Conservation (phyloP, 2,329 filamentous ascomycete genomes). For the Pyrenophora tritici-repentis region DNA sequence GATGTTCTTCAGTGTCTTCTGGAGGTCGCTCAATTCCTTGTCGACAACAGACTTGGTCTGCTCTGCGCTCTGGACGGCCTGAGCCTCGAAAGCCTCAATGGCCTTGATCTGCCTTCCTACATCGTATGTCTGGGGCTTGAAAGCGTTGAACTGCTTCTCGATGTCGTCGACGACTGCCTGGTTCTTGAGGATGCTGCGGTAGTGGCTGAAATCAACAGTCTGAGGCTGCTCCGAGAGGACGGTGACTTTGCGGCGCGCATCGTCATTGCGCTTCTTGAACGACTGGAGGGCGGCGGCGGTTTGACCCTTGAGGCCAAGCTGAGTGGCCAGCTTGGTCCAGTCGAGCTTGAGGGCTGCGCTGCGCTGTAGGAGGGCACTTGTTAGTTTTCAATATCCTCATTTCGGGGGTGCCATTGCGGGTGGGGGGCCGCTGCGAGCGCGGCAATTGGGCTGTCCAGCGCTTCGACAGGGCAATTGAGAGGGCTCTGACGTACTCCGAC, state of each 20-base stretch:
- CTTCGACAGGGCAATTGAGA: constrained; percentile 21
- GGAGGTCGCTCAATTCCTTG: constrained; percentile 88
- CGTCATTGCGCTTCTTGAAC: constrained; percentile 99
- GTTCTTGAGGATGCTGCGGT: constrained; percentile 95
- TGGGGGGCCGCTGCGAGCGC: constrained; percentile 31
- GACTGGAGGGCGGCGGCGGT: constrained; percentile 88
- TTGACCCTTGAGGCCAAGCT: constrained; percentile 94
- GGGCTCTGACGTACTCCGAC: constrained; percentile 48
- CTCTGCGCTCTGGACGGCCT: constrained; percentile 96
- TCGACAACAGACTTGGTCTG: constrained; percentile 96
- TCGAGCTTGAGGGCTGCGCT: constrained; percentile 99
- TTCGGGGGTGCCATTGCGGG: constrained; percentile 35
- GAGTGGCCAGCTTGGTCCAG: constrained; percentile 93
- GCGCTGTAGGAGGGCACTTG: constrained; percentile 64
- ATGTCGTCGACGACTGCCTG: constrained; percentile 93
- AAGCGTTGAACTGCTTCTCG: constrained; percentile 89
- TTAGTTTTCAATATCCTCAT: constrained; percentile 39
- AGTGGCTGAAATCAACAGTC: constrained; percentile 88
- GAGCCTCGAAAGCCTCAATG: constrained; percentile 95
- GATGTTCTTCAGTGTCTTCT: constrained; percentile 96
- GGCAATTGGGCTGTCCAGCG: constrained; percentile 36
- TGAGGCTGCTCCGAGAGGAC: constrained; percentile 82
- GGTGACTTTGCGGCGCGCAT: constrained; percentile 92
- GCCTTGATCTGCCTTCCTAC: constrained; percentile 93
- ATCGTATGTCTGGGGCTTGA: constrained; percentile 94